Base-by-base conservation (phyloP, 2,329 filamentous ascomycete genomes). In the Trichoderma atrobrunneum region DNA sequence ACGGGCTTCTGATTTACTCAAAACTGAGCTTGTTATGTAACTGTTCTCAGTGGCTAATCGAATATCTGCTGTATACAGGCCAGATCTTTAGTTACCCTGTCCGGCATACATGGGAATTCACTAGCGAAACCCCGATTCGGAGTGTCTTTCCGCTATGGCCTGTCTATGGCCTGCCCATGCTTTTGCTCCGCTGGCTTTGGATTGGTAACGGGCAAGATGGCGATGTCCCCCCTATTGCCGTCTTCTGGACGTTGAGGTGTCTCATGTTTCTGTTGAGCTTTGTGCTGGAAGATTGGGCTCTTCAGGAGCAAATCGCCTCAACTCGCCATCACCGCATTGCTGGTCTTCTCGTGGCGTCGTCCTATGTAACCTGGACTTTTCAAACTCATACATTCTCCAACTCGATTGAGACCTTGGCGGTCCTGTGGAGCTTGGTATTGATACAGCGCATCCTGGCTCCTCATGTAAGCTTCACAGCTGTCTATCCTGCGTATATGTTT, bases 361-460 rank as follows among this genome's bases (percentile, higher is more conserved):
- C 94, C 30, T 99, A 98, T 83, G 95, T 98, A 76, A 99, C 96
- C 62, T 99, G 96, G 95, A 98, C 95, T 59, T 97, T 95, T 83
- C 96, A 99, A 83, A 96, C 94, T 21, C 96, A 99, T 82, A 98
- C 96, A 14, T 98, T 99, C 81, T 98, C 95, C 74, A 99, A 99
- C 83, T 97, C 95, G 74, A 88, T 98, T 76, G 96, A 99, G 84
- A 98, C 96, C 3, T 85, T 99, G 76, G 88, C 95, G 65, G 94
- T 99, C 66, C 89, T 93, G 69, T 99, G 96, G 96, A 95, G 93
- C 78, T 84, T 99, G 81, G 95, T 98, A 62, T 84, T 99, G 80
- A 95, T 98, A 74, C 90, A 93, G 81, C 91, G 95, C 79, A 96
- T 98, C 76, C 86, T 92, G 60, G 90, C 92, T 75, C 90, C 92